These are phyloP conservation scores for Xylariaceae sp. DNA, from an alignment of 2,329 filamentous ascomycete species.

Conservation along the genomic window DNA sequence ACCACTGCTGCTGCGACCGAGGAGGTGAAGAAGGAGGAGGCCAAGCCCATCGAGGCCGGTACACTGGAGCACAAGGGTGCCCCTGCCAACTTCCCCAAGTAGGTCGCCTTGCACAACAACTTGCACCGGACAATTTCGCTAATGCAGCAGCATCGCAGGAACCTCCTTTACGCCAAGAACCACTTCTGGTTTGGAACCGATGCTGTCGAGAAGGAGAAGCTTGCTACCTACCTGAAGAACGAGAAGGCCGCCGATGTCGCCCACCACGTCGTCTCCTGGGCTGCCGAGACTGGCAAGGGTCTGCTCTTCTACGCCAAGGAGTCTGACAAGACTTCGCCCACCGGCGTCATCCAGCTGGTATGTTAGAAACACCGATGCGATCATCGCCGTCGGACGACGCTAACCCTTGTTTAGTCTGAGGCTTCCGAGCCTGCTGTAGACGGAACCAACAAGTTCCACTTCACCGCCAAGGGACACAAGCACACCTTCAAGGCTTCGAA, in stretches of 20 bases:
- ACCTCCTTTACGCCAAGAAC: slow-evolving; percentile 85
- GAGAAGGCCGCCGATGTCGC: slow-evolving; percentile 76
- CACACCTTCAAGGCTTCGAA: slow-evolving; percentile 83
- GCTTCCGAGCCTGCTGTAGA: slow-evolving; percentile 68
- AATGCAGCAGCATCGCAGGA: slow-evolving; percentile 46
- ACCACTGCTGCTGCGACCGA: slow-evolving; percentile 33
- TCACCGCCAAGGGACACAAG: slow-evolving; percentile 83
- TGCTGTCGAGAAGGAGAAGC: slow-evolving; percentile 65
- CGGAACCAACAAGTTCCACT: slow-evolving; percentile 74
- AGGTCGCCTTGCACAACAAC: too few relatives aligned
- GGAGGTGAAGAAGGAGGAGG: slow-evolving; percentile 45
- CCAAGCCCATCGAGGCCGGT: slow-evolving; percentile 74
- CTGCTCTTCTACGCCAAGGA: slow-evolving; percentile 88
- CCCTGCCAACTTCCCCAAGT: slow-evolving; percentile 80
- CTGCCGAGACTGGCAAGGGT: slow-evolving; percentile 89
- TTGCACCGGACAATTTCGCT: too few relatives aligned
- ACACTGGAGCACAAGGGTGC: slow-evolving; percentile 84
- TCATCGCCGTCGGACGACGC: slow-evolving; percentile 8
- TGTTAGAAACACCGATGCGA: slow-evolving; percentile 28
- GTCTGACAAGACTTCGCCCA: slow-evolving; percentile 73
- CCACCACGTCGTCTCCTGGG: slow-evolving; percentile 81
- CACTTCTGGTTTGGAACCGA: slow-evolving; percentile 84
- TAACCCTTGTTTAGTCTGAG: slow-evolving; percentile 43
- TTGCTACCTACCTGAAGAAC: slow-evolving; percentile 73
- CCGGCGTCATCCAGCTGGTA: slow-evolving; percentile 82